Evolutionary conservation across 768 basidiomycete genomes (phyloP), one percentile per base, ranked within the genome.

Genomic region (Mycena rosella): DNA sequence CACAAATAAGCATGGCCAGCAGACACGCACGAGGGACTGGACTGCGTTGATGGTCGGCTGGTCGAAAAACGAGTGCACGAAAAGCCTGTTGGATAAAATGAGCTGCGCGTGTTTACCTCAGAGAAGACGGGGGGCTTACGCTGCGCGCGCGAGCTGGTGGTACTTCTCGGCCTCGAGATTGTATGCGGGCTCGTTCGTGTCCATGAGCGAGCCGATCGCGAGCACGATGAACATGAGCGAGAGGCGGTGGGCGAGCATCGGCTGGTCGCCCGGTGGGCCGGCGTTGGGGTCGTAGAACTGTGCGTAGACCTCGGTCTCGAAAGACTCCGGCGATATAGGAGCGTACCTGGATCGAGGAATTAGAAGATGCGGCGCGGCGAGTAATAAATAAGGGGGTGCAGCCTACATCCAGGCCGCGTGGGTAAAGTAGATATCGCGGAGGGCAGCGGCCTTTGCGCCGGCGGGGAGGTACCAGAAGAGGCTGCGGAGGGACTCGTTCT

Each of bases 331-430:
- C 58, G 82, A 86, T 63, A 91, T 86, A 36, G 90, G 90, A 74
- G 90, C 87, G 74, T 91, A 91, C 89, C 90, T 91, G 70, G 47
- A 60, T 42, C 51, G 54, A 65, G 34, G 58, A 63, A 65, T 73
- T 57, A 72, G 58, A 59, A 65, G 54, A 32, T 55, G 55, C 63
- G 55, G 54, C 32, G 68, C 55, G 34, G 29, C 44, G 60, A 42
- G 55, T 60, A 55, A 61, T 36, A 22, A n/a, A n/a, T n/a, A n/a
- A n/a, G n/a, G n/a, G n/a, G n/a, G 7, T 44, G 54, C 54, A 45
- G 72, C 89, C 78, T 78, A 91, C 90, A 92, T 91, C 90, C 90
- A 91, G 60, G 89, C 86, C 32, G 89, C 91, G 73, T 88, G 85
- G 29, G 83, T 83, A 76, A 83, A 91, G 75, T 89, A 92, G 22